These are phyloP conservation scores for Pichia norvegensis DNA, from an alignment of 1,139 yeast genomes.

Conservation along the genomic window DNA sequence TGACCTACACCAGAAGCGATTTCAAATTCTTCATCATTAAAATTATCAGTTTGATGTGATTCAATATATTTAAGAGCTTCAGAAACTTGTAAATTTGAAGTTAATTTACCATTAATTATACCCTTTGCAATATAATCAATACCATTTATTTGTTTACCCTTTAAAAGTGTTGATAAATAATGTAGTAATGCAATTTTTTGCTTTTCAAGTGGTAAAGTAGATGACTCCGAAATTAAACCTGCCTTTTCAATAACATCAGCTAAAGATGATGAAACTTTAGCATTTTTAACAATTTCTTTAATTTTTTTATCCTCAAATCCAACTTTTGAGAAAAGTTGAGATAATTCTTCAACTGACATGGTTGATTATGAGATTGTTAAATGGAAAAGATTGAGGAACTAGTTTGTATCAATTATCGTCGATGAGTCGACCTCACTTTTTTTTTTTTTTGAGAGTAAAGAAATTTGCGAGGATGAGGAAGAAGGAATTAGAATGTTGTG, in stretches of 20 bases:
- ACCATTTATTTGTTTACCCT: conserved; percentile 37
- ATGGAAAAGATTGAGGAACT: neutral
- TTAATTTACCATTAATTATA: conserved; percentile 56
- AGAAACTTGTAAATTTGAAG: conserved; percentile 62
- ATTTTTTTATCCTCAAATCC: conserved; percentile 69
- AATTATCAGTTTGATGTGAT: conserved; percentile 32
- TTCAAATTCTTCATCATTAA: conserved; percentile 44
- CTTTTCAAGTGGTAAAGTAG: conserved; percentile 34
- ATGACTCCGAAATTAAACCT: conserved; percentile 14
- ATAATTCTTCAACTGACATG: conserved; percentile 33
- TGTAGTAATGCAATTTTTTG: conserved; percentile 59
- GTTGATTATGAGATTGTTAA: neutral
- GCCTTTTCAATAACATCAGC: conserved; percentile 47
- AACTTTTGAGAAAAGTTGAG: conserved; percentile 43
- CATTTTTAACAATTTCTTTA: conserved; percentile 73
- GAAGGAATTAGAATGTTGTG: too few species aligned
- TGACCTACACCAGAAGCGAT: conserved; percentile 75
- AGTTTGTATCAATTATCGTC: neutral
- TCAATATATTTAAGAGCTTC: conserved; percentile 75
- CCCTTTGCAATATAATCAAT: conserved; percentile 50
- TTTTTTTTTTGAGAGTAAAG: too few species aligned
- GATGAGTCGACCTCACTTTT: neutral
- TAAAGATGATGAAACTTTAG: conserved; percentile 69
- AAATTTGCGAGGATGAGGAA: too few species aligned
- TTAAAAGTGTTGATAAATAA: conserved; percentile 62